Base-by-base conservation (phyloP, 2,329 filamentous ascomycete genomes). In the Esteya vermicola region DNA sequence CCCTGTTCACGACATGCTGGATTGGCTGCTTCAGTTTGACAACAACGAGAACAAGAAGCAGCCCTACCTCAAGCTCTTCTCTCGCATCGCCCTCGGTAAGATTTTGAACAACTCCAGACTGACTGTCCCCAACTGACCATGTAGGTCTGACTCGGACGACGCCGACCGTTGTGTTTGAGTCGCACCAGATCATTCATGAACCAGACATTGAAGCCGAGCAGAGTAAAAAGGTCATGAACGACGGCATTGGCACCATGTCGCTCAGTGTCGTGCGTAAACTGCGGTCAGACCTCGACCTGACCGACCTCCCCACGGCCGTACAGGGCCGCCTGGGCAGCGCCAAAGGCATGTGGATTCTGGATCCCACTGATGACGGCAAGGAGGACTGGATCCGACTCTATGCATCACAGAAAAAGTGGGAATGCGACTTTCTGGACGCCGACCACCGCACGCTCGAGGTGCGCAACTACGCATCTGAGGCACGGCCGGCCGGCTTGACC, bases 281-380 rank as follows among this genome's bases (percentile, higher is more conserved):
- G 6, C 64, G 68, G 21, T 51, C 63, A 1, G 45, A 45, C 0
- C 61, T 81, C 9, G 68, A 67, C 0, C 55, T 79, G 0, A 48
- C 53, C 0, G 63, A 70, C n/a, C 53, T 72, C 0, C 80, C 81
- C 0, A 71, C 72, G 26, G 77, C 68, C 0, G 76, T 79, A 34
- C 83, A 89, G 54, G 81, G 64, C 2, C 70, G 84, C 1, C 70
- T 88, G 27, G 79, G 75, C 9, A 73, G 78, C 16, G 79, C 79
- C 1, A 89, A 89, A 54, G 84, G 83, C 0, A 64, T 88, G 47
- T 88, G 81, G 82, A 66, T 80, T 35, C 56, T 79, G 6, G 75
- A 80, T 47, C 60, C 64, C 0, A 51, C 60, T 1, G 65, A 70
- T 21, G 55, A 55, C 0, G 57, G 58, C 1, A 58, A 66, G 2